A percentile compares a stretch with the other conserved stretches of the same genome.
Conservation (phyloP, 2,329 filamentous ascomycete species). For the Clarireedia monteithiana region DNA sequence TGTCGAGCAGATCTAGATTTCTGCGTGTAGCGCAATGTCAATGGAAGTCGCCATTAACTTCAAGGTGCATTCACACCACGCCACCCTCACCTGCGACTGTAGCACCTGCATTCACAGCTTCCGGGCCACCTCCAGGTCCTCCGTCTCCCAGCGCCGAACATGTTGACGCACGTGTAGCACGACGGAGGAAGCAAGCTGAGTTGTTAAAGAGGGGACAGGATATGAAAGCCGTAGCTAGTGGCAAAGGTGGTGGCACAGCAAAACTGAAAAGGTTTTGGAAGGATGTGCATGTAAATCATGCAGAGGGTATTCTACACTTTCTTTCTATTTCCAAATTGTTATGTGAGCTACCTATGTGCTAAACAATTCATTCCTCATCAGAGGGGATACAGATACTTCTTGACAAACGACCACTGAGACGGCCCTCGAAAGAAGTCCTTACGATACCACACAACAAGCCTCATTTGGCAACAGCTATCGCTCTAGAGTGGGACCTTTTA, state of each 20-base stretch:
- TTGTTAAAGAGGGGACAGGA: constrained; percentile 45
- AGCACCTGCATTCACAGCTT: constrained; percentile 39
- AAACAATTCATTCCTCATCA: constrained; percentile 11
- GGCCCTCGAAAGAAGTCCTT: constrained; percentile 65
- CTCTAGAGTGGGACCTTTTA: constrained; percentile 87
- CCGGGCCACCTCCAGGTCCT: constrained; percentile 51
- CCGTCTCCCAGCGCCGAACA: constrained; percentile 38
- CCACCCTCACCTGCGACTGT: constrained; percentile 23
- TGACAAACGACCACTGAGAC: constrained; percentile 72
- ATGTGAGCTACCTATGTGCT: background rate
- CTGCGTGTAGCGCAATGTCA: constrained; percentile 6
- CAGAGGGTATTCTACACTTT: constrained; percentile 45
- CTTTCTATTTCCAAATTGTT: background rate
- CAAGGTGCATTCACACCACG: constrained; percentile 23
- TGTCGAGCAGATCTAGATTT: constrained; percentile 8
- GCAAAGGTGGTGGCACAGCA: constrained; percentile 31
- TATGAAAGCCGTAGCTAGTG: constrained; percentile 33
- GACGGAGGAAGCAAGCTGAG: constrained; percentile 47
- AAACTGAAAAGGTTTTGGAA: constrained; percentile 80
- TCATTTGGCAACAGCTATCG: constrained; percentile 76
- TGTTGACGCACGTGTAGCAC: constrained; percentile 36
- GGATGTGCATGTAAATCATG: constrained; percentile 64
- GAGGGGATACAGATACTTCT: constrained; percentile 53
- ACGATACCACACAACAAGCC: constrained; percentile 67
- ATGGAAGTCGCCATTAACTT: constrained; percentile 7